phyloP scores from a whole-genome alignment of 495 filamentous ascomycete species.

The Hypoxylon intermedium region DNA sequence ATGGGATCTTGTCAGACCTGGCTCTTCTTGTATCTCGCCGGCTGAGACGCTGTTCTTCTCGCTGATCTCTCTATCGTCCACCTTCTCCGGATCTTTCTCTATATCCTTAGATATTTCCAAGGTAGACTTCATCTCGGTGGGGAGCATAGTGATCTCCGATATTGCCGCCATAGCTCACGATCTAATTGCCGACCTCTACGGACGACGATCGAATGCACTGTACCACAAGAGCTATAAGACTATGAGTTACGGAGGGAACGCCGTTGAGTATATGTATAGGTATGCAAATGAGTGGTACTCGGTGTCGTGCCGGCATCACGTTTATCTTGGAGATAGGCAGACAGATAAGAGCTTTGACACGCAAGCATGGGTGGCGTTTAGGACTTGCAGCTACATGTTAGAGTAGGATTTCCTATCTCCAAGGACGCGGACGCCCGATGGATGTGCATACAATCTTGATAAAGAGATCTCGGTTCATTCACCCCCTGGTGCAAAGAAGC shows the following conservation, averaged over 20 bases:
- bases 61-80: constrained; percentile 24
- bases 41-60: constrained; percentile 33
- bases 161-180: constrained; percentile 18
- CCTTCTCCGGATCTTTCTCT: constrained; percentile 33
- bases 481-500: too few species aligned
- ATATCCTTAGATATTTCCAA: constrained; percentile 8
- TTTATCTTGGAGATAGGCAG: constrained; percentile 8
- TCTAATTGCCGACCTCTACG: neutral
- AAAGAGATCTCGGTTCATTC: too few species aligned
- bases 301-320: neutral
- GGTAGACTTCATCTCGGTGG: constrained; percentile 5
- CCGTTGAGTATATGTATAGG: too few species aligned
- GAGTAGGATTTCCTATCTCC: neutral
- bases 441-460: neutral
- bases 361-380: constrained; percentile 7
- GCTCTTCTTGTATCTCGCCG: constrained; percentile 21
- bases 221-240: neutral
- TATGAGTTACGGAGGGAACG: neutral
- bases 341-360: constrained; percentile 16
- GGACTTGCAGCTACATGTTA: too few species aligned
- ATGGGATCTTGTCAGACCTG: constrained; percentile 17
- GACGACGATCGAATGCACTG: neutral
- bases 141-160: constrained; percentile 19
- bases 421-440: neutral
- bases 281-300: constrained; percentile 6